A percentile compares a stretch with the other conserved stretches of the same genome.
These are phyloP conservation scores for Misopates orontium DNA, from an alignment of 257 asterid genomes.

Conservation along the genomic window DNA sequence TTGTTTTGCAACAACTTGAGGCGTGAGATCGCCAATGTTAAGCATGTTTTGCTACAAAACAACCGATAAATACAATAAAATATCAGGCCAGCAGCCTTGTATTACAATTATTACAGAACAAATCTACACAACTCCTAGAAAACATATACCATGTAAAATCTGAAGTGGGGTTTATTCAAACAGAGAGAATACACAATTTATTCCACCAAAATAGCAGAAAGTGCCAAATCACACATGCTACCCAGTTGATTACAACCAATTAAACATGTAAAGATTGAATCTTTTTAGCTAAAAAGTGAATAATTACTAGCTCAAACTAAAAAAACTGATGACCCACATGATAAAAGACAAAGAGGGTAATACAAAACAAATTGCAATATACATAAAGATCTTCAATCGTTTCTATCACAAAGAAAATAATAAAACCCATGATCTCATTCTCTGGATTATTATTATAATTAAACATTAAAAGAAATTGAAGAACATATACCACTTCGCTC, in stretches of 20 bases:
- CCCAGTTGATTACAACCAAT: too few species aligned
- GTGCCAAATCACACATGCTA: too few species aligned
- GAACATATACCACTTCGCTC: constrained; percentile 83
- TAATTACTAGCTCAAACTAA: neutral
- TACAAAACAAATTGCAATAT: too few species aligned
- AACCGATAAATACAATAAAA: constrained; percentile 9
- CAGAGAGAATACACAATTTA: neutral
- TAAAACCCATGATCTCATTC: too few species aligned
- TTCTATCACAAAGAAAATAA: too few species aligned
- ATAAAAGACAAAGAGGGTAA: too few species aligned
- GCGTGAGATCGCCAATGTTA: constrained; percentile 81
- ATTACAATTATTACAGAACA: too few species aligned
- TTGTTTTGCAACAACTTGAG: constrained; percentile 89
- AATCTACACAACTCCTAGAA: too few species aligned
- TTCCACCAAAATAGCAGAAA: neutral
- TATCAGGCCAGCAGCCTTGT: neutral
- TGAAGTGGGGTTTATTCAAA: constrained; percentile 3
- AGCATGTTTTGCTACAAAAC: constrained; percentile 80
- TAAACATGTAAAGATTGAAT: neutral
- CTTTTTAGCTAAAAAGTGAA: neutral
- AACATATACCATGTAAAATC: neutral
- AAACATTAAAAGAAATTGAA: too few species aligned
- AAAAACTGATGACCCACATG: too few species aligned
- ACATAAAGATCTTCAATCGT: too few species aligned
- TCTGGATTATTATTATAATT: too few species aligned